phyloP scores from a whole-genome alignment of 2,329 filamentous ascomycete genomes.

The Epicoccum sorghinum region DNA sequence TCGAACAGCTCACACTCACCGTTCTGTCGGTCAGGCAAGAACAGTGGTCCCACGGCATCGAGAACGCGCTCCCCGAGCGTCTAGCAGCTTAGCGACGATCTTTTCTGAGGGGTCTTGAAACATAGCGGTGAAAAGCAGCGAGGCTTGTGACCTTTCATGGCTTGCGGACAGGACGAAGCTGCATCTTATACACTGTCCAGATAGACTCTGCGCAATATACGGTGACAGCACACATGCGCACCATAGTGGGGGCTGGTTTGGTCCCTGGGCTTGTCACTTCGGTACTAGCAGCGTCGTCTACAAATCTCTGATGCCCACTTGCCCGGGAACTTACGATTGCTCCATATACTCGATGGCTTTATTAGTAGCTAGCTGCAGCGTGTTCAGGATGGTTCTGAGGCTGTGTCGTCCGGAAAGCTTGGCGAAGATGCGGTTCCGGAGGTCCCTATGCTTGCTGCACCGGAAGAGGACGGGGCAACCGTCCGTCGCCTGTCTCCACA shows the following conservation, averaged over 20 bases:
- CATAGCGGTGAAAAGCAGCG: slow-evolving; percentile 12
- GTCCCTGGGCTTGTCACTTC: slow-evolving; percentile 1
- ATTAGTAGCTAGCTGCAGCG: too few relatives aligned
- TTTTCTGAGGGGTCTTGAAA: slow-evolving; percentile 1
- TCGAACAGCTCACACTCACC: slow-evolving; percentile 18
- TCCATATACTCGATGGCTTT: too few relatives aligned
- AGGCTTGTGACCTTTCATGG: slow-evolving; percentile 10
- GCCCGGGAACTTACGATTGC: too few relatives aligned
- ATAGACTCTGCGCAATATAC: neutral
- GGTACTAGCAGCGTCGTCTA: neutral
- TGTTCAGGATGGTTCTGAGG: too few relatives aligned
- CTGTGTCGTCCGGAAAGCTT: too few relatives aligned
- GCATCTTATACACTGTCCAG: slow-evolving; percentile 1
- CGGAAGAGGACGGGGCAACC: too few relatives aligned
- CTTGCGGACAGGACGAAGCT: neutral
- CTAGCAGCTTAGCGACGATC: slow-evolving; percentile 4
- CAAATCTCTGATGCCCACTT: neutral
- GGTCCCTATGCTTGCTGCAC: too few relatives aligned
- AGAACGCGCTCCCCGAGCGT: slow-evolving; percentile 9
- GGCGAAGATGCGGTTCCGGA: too few relatives aligned
- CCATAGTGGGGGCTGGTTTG: neutral
- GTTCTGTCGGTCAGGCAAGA: slow-evolving; percentile 11
- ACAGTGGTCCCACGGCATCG: slow-evolving; percentile 12
- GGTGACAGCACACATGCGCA: slow-evolving; percentile 9
- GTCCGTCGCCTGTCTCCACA: too few relatives aligned